phyloP scores from a whole-genome alignment of 306 rosid species.

The Benincasa hispida region DNA sequence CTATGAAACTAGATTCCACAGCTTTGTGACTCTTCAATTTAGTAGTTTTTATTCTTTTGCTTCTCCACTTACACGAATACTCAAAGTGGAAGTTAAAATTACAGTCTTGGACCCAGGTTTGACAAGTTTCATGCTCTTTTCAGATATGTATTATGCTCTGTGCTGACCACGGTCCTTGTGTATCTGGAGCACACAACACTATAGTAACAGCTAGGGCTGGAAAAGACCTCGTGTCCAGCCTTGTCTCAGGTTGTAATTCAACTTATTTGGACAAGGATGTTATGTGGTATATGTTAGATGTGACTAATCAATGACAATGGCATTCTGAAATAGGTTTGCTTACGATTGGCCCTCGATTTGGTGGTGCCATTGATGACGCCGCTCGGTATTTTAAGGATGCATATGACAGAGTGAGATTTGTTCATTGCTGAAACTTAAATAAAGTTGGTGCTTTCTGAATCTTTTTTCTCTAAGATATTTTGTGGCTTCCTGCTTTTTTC shows the following conservation, averaged over 20 bases:
- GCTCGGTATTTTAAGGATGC: slow-evolving; percentile 99
- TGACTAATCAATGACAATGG: slow-evolving; percentile 10
- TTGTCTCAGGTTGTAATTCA: slow-evolving; percentile 57
- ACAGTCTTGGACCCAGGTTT: background rate
- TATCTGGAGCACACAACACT: slow-evolving; percentile 97
- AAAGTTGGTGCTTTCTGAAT: background rate
- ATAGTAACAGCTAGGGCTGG: slow-evolving; percentile 98
- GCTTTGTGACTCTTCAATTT: background rate
- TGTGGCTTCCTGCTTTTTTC: slow-evolving; percentile 16
- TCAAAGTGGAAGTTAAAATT: background rate
- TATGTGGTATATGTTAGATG: background rate
- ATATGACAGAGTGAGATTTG: slow-evolving; percentile 34
- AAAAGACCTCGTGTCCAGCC: slow-evolving; percentile 94
- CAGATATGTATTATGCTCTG: slow-evolving; percentile 96
- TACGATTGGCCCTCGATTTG: slow-evolving; percentile 98
- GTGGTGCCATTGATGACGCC: slow-evolving; percentile 99
- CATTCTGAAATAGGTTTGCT: slow-evolving; percentile 75
- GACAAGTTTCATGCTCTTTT: slow-evolving; percentile 34
- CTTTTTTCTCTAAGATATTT: background rate
- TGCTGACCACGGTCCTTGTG: slow-evolving; percentile 99
- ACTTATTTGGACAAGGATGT: background rate
- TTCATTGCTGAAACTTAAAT: background rate
- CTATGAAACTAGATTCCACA: too few species aligned
- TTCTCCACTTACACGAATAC: background rate
- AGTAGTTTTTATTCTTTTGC: background rate